Conservation (phyloP, 345 rosid species). For the Psidium friedrichsthalianum region DNA sequence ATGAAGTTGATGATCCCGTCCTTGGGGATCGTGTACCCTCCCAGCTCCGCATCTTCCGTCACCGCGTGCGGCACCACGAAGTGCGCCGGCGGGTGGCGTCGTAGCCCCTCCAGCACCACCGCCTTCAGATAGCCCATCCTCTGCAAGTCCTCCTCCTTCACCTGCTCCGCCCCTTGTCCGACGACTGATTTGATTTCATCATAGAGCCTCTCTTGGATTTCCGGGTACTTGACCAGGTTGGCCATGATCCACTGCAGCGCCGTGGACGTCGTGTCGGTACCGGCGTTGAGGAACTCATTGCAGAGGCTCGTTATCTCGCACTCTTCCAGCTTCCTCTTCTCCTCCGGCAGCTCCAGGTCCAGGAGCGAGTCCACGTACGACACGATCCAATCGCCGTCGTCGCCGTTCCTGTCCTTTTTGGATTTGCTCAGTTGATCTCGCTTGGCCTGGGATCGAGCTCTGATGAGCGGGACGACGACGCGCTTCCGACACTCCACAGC, state of each 20-base stretch:
- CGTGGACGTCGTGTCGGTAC: constrained; percentile 2
- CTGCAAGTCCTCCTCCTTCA: constrained; percentile 4
- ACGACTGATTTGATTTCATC: not conserved
- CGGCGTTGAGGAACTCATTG: constrained; percentile 4
- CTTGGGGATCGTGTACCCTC: not conserved
- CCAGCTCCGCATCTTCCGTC: constrained; percentile 3
- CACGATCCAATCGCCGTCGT: not conserved
- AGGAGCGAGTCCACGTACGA: constrained; percentile 1
- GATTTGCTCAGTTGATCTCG: not conserved
- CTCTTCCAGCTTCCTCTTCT: constrained; percentile 1
- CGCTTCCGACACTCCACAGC: not conserved
- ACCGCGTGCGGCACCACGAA: constrained; percentile 2
- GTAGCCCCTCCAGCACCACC: constrained; percentile 3
- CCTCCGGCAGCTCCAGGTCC: not conserved
- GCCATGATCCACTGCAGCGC: constrained; percentile 8
- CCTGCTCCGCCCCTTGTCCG: not conserved
- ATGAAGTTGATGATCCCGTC: constrained; percentile 7
- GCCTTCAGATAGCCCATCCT: constrained; percentile 3
- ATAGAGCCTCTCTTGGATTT: not conserved
- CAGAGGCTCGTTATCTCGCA: not conserved
- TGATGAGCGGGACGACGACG: not conserved
- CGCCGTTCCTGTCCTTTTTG: not conserved
- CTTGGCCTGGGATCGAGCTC: not conserved
- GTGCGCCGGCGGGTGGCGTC: constrained; percentile 4
- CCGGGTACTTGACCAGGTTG: constrained; percentile 3